These are phyloP conservation scores for Saprolegnia diclina DNA, from an alignment of 352 stramenopile species.

Conservation along the genomic window DNA sequence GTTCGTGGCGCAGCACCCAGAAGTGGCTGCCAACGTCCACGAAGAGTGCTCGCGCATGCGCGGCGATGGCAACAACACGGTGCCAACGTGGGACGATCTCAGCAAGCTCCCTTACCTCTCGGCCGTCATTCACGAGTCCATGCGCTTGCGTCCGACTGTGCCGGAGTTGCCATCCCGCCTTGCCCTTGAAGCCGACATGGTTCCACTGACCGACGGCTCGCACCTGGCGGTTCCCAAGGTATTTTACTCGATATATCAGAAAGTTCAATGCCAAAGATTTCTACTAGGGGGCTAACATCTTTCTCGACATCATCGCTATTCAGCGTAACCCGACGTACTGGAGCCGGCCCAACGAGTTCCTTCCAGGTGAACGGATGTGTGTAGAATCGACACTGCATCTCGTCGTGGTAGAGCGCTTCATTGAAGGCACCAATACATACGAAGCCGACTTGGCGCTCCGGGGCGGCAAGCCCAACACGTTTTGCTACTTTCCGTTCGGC, in stretches of 20 bases:
- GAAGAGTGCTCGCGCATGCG: neutral
- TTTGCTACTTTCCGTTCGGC: slow-evolving; percentile 17
- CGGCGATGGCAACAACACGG: neutral
- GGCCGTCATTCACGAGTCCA: slow-evolving; percentile 10
- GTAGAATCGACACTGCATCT: too few relatives aligned
- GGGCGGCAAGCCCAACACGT: slow-evolving; percentile 10
- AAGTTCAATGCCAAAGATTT: too few relatives aligned
- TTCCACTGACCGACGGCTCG: neutral
- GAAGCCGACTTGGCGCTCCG: slow-evolving; percentile 12
- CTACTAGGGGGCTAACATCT: slow-evolving; percentile 8
- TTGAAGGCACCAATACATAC: slow-evolving; percentile 2
- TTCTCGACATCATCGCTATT: neutral
- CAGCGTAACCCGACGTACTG: slow-evolving; percentile 22
- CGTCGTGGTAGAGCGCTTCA: slow-evolving; percentile 4
- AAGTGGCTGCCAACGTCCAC: slow-evolving; percentile 6
- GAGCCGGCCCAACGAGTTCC: slow-evolving; percentile 4
- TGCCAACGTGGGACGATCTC: neutral
- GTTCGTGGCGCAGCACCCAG: slow-evolving; percentile 1
- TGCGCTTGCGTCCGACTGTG: slow-evolving; percentile 7
- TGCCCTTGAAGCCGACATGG: neutral
- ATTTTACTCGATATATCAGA: neutral
- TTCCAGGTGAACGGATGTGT: slow-evolving; percentile 13
- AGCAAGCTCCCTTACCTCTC: neutral
- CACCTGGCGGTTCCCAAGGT: slow-evolving; percentile 5
- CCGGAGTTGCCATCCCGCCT: neutral